Evolutionary conservation across 1,139 yeast genomes (phyloP).

Genomic region (Yamadazyma atlantica): DNA sequence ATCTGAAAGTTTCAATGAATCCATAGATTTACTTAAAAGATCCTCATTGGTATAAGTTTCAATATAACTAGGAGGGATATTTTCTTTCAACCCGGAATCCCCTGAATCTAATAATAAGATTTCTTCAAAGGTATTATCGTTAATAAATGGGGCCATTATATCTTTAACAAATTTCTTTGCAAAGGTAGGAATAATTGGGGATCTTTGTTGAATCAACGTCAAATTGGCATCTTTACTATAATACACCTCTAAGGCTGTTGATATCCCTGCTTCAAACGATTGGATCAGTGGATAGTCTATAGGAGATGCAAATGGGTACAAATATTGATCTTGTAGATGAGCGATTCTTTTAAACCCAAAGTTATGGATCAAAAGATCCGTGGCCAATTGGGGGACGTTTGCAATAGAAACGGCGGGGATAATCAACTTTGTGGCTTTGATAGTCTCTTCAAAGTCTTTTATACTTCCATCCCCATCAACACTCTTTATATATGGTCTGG

Average conservation of each 20-base stretch:
- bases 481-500: conserved; percentile 1
- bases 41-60: conserved; percentile 36
- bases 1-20: conserved; percentile 24
- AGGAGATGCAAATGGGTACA: conserved; percentile 87
- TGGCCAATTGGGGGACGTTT: conserved; percentile 82
- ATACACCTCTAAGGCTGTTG: conserved; percentile 65
- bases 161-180: conserved; percentile 47
- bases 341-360: conserved; percentile 51
- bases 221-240: conserved; percentile 36
- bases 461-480: not conserved
- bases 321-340: conserved; percentile 54
- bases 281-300: conserved; percentile 38
- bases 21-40: conserved; percentile 31
- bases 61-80: conserved; percentile 22
- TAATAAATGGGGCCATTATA: conserved; percentile 53
- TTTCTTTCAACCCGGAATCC: conserved; percentile 56
- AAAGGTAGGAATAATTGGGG: conserved; percentile 77
- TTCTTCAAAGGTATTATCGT: conserved; percentile 36
- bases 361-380: conserved; percentile 72
- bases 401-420: conserved; percentile 85
- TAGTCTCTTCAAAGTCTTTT: not conserved
- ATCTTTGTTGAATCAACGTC: conserved; percentile 72
- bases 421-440: conserved; percentile 38
- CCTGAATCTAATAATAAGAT: conserved; percentile 68
- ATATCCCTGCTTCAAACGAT: conserved; percentile 34